Base-by-base conservation (phyloP, 805 yeast species). In the Candida endomychidarum region DNA sequence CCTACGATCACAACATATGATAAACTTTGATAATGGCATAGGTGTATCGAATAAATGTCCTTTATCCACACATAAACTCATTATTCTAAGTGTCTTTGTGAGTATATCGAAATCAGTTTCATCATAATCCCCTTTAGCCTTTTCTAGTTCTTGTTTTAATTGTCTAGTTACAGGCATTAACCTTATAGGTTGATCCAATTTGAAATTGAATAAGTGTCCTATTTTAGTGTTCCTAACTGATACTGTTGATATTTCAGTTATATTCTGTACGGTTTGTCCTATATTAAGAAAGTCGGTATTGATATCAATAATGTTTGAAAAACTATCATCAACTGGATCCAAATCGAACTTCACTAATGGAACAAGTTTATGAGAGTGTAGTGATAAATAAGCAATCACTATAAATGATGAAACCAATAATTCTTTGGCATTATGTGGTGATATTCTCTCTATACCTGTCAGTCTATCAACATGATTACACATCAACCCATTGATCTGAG, bases 281-380 rank as follows among this genome's bases (percentile, higher is more conserved):
- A 43, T 37, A 12, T 42, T 37, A 10, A 43, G 16, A 8, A 43
- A 5, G 29, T 43, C 85, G 4, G 83, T 75, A 34, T 60, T 62
- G 1, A 82, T 70, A 26, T 60, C 56, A 15, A 72, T 50, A 12
- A 81, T 72, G 1, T 53, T 67, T 30, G 69, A 75, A 36, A 76
- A 57, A 5, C 5, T 14, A 53, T 80, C 75, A 42, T 80, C 32
- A 15, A 22, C 33, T 14, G 29, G 16, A 14, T 22, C 40, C 24
- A 12, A 2, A 16, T 34, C 34, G 26, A 52, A 56, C 12, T 51
- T 49, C 0, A 65, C 50, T 19, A 66, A 42, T 5, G 69, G 68
- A 16, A 57, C 37, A 9, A 61, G 40, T 15, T 47, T 47, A 34
- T 57, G 58, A 3, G 67, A 65, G 43, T 63, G 67, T 3, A 65